Base-by-base conservation (phyloP, 2,329 filamentous ascomycete species). In the Monilinia polystroma region DNA sequence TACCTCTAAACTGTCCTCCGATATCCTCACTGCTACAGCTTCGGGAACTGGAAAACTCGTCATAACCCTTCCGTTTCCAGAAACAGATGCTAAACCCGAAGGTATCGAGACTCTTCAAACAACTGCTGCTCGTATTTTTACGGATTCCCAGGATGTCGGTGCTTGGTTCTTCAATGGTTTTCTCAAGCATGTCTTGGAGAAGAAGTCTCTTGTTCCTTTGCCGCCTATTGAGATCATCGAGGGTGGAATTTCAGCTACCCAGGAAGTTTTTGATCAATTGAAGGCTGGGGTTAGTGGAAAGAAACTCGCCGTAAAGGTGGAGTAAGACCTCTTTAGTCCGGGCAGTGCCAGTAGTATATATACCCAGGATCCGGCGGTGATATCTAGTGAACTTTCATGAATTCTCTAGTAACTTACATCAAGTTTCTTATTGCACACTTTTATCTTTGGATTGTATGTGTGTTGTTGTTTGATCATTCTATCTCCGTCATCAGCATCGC, bases 201-300 rank as follows among this genome's bases (percentile, higher is more conserved):
- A 68, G 29, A 65, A 66, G 32, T 69, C 26, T 29, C 43, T 71
- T 23, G 52, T 71, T 8, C 35, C 68, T 4, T 55, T 66, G 35
- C 70, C 70, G 1, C 51, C 64, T 41, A 47, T 72, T 56, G 62
- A 70, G 63, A 58, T 72, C 52, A 59, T 71, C 5, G 52, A 65
- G 4, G 68, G 71, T 6, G 70, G 67, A 18, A 57, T 72, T 55
- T 18, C 20, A 4, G 63, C 55, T 26, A 55, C 58, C 23, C 67
- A 70, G 26, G 59, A 57, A 4, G 63, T 54, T 10, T 64, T 69
- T 23, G 69, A 73, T 47, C 43, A 29, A n/a, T 23, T 69, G 49
- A 69, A 68, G 45, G 64, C 63, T 16, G 71, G 70, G 6, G 68
- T 71, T 16, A 72, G 70, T 64, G 70, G 64, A 16, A 71, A 57